Percentiles rank a stretch among this genome's conserved stretches.
These are phyloP conservation scores for Populus nigra DNA, from an alignment of 345 rosid species.

Conservation along the genomic window DNA sequence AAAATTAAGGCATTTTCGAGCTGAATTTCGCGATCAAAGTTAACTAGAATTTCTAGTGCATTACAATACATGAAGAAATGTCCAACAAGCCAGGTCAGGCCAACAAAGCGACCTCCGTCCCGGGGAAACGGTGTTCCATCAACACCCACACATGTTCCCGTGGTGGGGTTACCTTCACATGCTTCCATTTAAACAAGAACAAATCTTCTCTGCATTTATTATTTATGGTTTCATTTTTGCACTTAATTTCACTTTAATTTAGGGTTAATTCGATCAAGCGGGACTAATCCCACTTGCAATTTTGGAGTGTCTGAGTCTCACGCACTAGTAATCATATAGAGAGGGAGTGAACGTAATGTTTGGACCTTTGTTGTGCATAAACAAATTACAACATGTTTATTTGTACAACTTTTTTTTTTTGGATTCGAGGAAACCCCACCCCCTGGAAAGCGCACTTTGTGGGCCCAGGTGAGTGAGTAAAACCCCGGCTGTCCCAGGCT, in stretches of 20 bases:
- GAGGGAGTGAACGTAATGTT: neutral
- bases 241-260: constrained; percentile 1
- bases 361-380: no score
- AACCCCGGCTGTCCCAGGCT: no score
- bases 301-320: neutral
- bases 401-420: no score
- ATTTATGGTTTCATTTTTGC: constrained; percentile 7
- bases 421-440: no score
- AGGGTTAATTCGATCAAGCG: neutral
- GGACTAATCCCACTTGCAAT: neutral
- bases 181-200: constrained; percentile 56
- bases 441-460: no score
- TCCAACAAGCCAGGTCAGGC: neutral
- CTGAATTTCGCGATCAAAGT: no score
- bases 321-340: neutral
- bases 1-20: no score
- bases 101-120: constrained; percentile 69
- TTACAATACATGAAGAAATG: constrained; percentile 14
- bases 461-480: no score
- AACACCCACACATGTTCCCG: constrained; percentile 35
- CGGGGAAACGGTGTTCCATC: constrained; percentile 69
- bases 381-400: no score
- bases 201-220: neutral
- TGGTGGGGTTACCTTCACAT: constrained; percentile 58
- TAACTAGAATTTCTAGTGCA: neutral